Evolutionary conservation across 257 asterid species (phyloP), one percentile per base, ranked within the genome.

Genomic region (Solanum neorickii): DNA sequence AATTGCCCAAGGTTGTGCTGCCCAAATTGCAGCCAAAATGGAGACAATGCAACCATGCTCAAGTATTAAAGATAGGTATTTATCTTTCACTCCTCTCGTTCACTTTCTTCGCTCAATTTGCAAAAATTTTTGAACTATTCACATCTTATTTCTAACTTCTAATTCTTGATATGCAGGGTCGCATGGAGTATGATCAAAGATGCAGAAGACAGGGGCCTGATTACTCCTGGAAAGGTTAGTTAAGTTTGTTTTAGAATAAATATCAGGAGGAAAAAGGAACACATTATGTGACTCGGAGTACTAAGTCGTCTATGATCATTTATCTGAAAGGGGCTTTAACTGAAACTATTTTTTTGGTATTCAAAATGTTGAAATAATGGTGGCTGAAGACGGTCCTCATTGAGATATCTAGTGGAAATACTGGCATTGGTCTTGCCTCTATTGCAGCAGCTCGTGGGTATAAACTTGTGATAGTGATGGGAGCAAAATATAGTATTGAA

Each of bases 121-220:
- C 9, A 33, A 27, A 68, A 12, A 31, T 0, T 76, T n/a, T 16
- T 33, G 33, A 16, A 52, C 10, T 7, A 13, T 74, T 49, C 27
- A 52, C 16, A 56, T 37, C 42, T 70, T 31, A 16, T 70, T 8
- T 35, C 9, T 72, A 33, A 33, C 78, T 72, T 35, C 15, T 25
- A 75, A 23, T 62, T 62, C 35, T 8, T 82, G 16, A n/a, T 72
- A 12, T 89, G 87, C 76, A 91, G 94, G 93, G 89, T 92, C 15
- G 94, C 88, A 7, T 84, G 39, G 77, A 89, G 91, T 87, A 89
- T 91, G 93, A 92, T 91, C 52, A 87, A 92, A 77, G 93, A 92
- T 80, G 94, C 94, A 83, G 94, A 92, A 88, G 94, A 92, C 31
- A 92, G 87, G 87, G 94, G 91, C 37, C 86, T 91, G 49, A 92